These are phyloP conservation scores for Platismatia glauca DNA, from an alignment of 495 filamentous ascomycete genomes.

Conservation along the genomic window DNA sequence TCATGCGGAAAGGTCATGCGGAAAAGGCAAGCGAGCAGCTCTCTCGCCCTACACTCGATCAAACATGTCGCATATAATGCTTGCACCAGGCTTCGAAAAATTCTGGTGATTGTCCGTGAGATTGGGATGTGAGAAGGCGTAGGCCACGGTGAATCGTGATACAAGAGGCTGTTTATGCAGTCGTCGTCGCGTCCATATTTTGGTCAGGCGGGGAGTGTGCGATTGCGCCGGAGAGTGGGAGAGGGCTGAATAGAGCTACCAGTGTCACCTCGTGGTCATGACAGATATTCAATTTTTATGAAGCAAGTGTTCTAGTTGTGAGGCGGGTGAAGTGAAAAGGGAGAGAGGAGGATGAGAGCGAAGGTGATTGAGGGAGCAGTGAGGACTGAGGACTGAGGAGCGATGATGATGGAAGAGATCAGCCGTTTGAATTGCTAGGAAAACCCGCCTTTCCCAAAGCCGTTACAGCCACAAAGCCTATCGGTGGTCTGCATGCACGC, in stretches of 20 bases:
- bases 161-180: background rate
- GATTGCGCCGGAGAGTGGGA: background rate
- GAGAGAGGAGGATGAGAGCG: background rate
- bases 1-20: slow-evolving; percentile 3
- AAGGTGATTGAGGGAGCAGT: background rate
- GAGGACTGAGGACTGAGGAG: background rate
- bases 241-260: background rate
- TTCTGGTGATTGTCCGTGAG: background rate
- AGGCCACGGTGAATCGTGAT: background rate
- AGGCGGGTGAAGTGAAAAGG: background rate
- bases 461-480: background rate
- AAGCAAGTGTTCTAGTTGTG: background rate
- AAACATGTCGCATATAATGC: background rate
- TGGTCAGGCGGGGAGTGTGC: background rate
- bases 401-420: no score
- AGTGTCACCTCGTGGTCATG: background rate
- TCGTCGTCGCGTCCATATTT: background rate
- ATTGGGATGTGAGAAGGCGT: background rate
- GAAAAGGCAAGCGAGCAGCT: background rate
- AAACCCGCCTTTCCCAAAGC: background rate
- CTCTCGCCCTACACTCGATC: background rate
- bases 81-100: background rate
- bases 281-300: background rate
- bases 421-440: background rate
- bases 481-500: background rate